Evolutionary conservation across 129 eudicot species (phyloP).

Genomic region (Pseudognaphalium luteoalbum): DNA sequence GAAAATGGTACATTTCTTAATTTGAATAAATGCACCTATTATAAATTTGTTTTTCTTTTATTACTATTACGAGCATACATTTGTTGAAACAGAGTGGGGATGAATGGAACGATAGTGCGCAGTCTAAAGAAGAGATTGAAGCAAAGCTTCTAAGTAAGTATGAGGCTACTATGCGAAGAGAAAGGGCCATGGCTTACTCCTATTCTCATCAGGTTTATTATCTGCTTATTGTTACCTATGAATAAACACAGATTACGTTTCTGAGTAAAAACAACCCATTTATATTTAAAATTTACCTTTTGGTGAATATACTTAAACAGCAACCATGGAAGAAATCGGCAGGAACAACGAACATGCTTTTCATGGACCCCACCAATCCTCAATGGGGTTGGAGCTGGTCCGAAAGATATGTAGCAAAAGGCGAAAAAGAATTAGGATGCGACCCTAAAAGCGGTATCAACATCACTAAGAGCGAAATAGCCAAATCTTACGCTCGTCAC

Average conservation of each 20-base stretch:
- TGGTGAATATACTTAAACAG: constrained; percentile 37
- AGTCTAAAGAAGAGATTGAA: constrained; percentile 82
- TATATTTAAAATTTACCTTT: neutral
- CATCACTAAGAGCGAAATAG: constrained; percentile 53
- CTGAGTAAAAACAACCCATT: neutral
- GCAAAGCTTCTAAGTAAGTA: constrained; percentile 67
- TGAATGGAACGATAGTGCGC: constrained; percentile 75
- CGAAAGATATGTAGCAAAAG: constrained; percentile 67
- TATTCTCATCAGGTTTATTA: constrained; percentile 79
- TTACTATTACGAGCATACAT: neutral
- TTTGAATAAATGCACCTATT: too few relatives aligned
- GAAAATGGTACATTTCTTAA: too few relatives aligned
- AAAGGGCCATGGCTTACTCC: constrained; percentile 87
- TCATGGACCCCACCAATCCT: constrained; percentile 90
- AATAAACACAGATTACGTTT: neutral
- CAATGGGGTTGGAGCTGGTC: constrained; percentile 99
- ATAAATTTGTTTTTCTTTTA: neutral
- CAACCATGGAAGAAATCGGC: constrained; percentile 78
- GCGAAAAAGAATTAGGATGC: constrained; percentile 32
- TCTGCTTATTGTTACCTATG: too few relatives aligned
- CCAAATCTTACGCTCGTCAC: constrained; percentile 81
- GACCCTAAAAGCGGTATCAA: constrained; percentile 46
- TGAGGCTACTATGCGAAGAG: constrained; percentile 90
- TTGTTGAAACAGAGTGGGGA: constrained; percentile 61
- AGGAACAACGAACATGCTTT: constrained; percentile 59